Percentiles rank a stretch among this genome's conserved stretches.
phyloP scores from a whole-genome alignment of 1,139 yeast genomes.

The Lipomyces yarrowii region DNA sequence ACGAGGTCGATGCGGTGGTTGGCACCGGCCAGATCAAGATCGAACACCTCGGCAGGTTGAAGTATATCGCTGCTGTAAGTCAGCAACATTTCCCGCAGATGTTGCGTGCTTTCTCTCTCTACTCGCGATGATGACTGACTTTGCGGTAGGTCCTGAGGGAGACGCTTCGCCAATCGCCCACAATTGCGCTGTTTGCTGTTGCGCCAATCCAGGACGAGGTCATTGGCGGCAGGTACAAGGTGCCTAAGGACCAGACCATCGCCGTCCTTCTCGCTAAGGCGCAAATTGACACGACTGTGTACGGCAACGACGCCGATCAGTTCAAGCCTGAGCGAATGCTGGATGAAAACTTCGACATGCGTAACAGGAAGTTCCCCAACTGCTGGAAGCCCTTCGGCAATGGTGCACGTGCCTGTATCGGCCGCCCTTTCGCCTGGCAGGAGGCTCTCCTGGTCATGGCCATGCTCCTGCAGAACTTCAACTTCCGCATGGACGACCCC shows the following conservation, averaged over 20 bases:
- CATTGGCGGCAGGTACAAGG: constrained; percentile 17
- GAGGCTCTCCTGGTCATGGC: constrained; percentile 21
- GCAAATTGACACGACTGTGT: constrained; percentile 12
- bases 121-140: constrained; percentile 1
- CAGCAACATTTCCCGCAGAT: constrained; percentile 3
- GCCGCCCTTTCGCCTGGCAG: constrained; percentile 22
- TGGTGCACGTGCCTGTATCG: constrained; percentile 23
- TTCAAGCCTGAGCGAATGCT: constrained; percentile 23
- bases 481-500: constrained; percentile 19
- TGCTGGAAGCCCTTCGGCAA: constrained; percentile 21
- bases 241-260: constrained; percentile 16
- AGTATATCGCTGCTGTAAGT: constrained; percentile 18
- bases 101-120: not conserved
- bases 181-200: constrained; percentile 19
- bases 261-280: constrained; percentile 12
- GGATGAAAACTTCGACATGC: constrained; percentile 14
- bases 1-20: constrained; percentile 19
- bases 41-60: constrained; percentile 15
- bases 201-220: constrained; percentile 11
- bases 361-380: constrained; percentile 1
- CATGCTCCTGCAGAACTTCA: constrained; percentile 16
- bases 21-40: constrained; percentile 15
- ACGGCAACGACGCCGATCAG: constrained; percentile 17
- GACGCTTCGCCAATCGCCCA: constrained; percentile 19
- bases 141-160: constrained; percentile 13